A percentile compares a stretch with the other conserved stretches of the same genome.
These are phyloP conservation scores for Jamesozyma rosinii DNA, from an alignment of 805 yeast species.

Conservation along the genomic window DNA sequence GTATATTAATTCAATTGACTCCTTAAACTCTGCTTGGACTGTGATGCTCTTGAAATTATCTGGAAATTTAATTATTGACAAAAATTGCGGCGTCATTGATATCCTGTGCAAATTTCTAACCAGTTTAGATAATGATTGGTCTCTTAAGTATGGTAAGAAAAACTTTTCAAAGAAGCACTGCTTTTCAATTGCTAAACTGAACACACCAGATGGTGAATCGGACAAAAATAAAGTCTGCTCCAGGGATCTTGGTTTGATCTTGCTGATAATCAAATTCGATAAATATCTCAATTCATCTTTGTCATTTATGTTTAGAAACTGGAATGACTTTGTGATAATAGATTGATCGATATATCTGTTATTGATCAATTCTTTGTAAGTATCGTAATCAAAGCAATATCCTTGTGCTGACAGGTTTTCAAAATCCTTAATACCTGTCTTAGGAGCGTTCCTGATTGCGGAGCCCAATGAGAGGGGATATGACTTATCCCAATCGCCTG, in stretches of 20 bases:
- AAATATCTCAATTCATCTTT: slow-evolving; percentile 15
- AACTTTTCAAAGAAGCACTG: slow-evolving; percentile 5
- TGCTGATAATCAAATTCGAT: slow-evolving; percentile 14
- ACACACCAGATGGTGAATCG: neutral
- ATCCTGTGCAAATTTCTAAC: slow-evolving; percentile 8
- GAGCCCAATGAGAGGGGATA: slow-evolving; percentile 26
- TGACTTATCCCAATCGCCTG: slow-evolving; percentile 30
- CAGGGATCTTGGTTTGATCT: slow-evolving; percentile 6
- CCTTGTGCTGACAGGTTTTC: slow-evolving; percentile 19
- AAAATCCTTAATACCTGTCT: slow-evolving; percentile 22
- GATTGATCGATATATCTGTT: slow-evolving; percentile 12
- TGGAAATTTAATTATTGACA: slow-evolving; percentile 20
- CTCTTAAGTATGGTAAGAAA: slow-evolving; percentile 18
- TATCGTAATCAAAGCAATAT: slow-evolving; percentile 28
- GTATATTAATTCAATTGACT: slow-evolving; percentile 18
- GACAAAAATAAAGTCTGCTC: slow-evolving; percentile 4
- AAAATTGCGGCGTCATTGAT: slow-evolving; percentile 8
- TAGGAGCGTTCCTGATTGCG: slow-evolving; percentile 19
- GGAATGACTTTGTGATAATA: slow-evolving; percentile 13
- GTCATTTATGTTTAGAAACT: slow-evolving; percentile 8
- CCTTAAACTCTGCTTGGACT: slow-evolving; percentile 22
- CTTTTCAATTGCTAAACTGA: neutral
- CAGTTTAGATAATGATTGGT: slow-evolving; percentile 19
- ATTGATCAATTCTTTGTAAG: slow-evolving; percentile 22
- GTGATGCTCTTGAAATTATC: slow-evolving; percentile 22